A percentile compares a stretch with the other conserved stretches of the same genome.
Evolutionary conservation across 129 eudicot species (phyloP).

Genomic region (Flaveria ramosissima): DNA sequence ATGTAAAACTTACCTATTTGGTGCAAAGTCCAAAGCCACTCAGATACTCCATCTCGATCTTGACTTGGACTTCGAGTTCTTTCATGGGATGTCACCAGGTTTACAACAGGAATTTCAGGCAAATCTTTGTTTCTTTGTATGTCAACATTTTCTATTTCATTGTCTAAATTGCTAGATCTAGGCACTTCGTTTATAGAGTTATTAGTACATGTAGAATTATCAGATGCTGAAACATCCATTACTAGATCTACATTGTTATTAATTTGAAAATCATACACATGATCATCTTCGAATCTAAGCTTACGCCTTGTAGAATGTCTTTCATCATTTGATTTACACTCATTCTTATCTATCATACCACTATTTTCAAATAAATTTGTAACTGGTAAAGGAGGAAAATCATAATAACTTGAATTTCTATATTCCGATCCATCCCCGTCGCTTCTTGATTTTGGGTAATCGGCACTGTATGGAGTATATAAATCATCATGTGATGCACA

Average conservation of each 20-base stretch:
- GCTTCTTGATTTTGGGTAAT: too few relatives aligned
- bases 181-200: slow-evolving; percentile 50
- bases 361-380: slow-evolving; percentile 57
- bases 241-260: slow-evolving; percentile 72
- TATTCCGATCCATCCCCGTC: too few relatives aligned
- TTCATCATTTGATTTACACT: slow-evolving; percentile 40
- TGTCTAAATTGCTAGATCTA: slow-evolving; percentile 41
- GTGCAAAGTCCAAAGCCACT: slow-evolving; percentile 97
- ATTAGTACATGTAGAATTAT: slow-evolving; percentile 32
- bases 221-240: slow-evolving; percentile 39
- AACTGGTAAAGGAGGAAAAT: too few relatives aligned
- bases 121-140: slow-evolving; percentile 54
- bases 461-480: too few relatives aligned
- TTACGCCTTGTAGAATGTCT: slow-evolving; percentile 50
- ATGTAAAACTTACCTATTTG: slow-evolving; percentile 57
- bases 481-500: too few relatives aligned
- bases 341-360: slow-evolving; percentile 29
- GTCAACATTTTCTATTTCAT: slow-evolving; percentile 50
- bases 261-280: slow-evolving; percentile 74
- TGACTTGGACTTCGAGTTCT: slow-evolving; percentile 33
- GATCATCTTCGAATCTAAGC: slow-evolving; percentile 55
- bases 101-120: slow-evolving; percentile 43
- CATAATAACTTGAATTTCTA: too few relatives aligned
- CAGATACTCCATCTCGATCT: slow-evolving; percentile 69
- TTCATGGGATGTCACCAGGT: slow-evolving; percentile 46